phyloP scores from a whole-genome alignment of 805 yeast genomes.

The Candida broadrunensis region DNA sequence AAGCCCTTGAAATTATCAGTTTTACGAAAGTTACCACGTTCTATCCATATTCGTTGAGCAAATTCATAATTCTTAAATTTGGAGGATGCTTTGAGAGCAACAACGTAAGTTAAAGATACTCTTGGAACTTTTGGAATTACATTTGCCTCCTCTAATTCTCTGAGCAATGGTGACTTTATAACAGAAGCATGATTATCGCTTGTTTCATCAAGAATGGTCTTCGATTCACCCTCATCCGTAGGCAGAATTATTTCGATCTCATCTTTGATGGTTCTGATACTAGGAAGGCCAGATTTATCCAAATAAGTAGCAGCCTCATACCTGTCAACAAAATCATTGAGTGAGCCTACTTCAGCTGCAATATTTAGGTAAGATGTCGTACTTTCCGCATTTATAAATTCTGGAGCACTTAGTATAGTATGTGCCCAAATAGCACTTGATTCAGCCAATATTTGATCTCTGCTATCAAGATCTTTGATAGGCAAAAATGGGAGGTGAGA shows the following conservation, averaged over 20 bases:
- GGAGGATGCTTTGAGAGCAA: conserved; percentile 66
- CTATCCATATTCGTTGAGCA: conserved; percentile 71
- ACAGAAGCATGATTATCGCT: neutral
- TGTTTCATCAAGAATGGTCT: too few species aligned
- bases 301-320: conserved; percentile 25
- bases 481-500: conserved; percentile 70
- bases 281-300: conserved; percentile 20
- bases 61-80: conserved; percentile 50
- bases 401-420: conserved; percentile 42
- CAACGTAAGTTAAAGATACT: conserved; percentile 49
- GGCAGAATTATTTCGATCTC: conserved; percentile 5
- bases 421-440: conserved; percentile 74
- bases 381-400: conserved; percentile 37
- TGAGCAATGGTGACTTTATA: neutral
- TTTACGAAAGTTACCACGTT: conserved; percentile 72
- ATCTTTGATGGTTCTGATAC: conserved; percentile 12
- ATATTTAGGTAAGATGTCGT: conserved; percentile 54
- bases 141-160: conserved; percentile 7
- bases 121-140: conserved; percentile 18
- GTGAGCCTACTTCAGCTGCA: conserved; percentile 30
- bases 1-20: conserved; percentile 46
- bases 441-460: conserved; percentile 59
- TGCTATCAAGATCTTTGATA: conserved; percentile 34
- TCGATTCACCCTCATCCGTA: neutral
- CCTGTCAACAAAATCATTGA: conserved; percentile 33